These are phyloP conservation scores for Solanum bukasovii DNA, from an alignment of 257 asterid genomes.

Conservation along the genomic window DNA sequence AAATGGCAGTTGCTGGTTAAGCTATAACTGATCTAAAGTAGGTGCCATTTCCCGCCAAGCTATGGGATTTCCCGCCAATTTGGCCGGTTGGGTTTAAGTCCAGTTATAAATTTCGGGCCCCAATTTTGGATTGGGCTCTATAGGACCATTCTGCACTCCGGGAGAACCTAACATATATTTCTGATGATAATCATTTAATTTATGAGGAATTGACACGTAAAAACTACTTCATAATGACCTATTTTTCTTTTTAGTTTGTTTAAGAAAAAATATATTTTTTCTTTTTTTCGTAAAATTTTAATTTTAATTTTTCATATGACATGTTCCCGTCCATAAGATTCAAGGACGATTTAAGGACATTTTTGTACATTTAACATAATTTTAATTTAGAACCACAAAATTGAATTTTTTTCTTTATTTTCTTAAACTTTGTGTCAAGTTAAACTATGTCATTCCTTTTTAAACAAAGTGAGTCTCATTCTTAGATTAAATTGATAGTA, in stretches of 20 bases:
- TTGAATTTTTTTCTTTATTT: no score
- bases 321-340: background rate
- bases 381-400: background rate
- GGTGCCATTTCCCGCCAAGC: slow-evolving; percentile 21
- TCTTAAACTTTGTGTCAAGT: background rate
- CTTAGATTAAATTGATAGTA: background rate
- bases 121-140: background rate
- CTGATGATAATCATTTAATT: background rate
- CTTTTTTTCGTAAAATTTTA: no score
- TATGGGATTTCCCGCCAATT: slow-evolving; percentile 17
- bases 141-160: background rate
- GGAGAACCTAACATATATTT: background rate
- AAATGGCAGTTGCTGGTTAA: background rate
- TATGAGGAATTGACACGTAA: background rate
- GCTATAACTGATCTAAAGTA: slow-evolving; percentile 1
- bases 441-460: no score
- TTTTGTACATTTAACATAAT: no score
- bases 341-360: no score
- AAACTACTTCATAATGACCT: background rate
- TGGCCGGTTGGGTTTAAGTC: background rate
- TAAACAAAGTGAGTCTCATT: background rate
- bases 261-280: no score
- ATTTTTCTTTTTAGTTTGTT: no score
- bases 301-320: background rate
- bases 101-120: background rate